A percentile compares a stretch with the other conserved stretches of the same genome.
Evolutionary conservation across 768 basidiomycete genomes (phyloP).

Genomic region (Lanmaoa pseudosensibilis): DNA sequence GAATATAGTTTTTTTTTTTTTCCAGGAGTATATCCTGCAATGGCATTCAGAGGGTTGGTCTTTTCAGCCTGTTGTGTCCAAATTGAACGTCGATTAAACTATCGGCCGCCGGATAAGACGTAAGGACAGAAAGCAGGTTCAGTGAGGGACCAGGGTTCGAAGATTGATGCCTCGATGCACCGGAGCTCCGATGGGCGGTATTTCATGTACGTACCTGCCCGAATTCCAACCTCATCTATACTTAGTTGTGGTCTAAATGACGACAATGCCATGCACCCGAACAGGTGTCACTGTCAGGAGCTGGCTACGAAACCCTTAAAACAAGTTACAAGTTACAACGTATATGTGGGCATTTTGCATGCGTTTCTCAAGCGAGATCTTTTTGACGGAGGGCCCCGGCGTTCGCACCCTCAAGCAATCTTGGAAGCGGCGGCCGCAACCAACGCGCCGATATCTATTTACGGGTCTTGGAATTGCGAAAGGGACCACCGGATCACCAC

Average conservation of each 20-base stretch:
- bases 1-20: neutral
- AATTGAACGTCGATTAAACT: neutral
- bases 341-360: neutral
- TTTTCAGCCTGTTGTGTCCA: neutral
- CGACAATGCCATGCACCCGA: neutral
- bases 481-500: too few relatives aligned
- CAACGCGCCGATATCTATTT: too few relatives aligned
- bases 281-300: neutral
- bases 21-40: neutral
- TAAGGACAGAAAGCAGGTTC: neutral
- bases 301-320: neutral
- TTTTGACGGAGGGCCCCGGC: neutral
- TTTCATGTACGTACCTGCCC: neutral
- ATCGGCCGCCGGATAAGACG: neutral
- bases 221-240: neutral
- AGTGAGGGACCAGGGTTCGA: neutral
- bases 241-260: neutral
- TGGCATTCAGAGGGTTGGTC: neutral
- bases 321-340: neutral
- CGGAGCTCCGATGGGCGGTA: neutral
- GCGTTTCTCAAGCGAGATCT: neutral
- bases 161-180: neutral
- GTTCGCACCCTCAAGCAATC: neutral
- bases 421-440: too few relatives aligned
- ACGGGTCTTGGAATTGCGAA: too few relatives aligned